Evolutionary conservation across 1,284 basidiomycete genomes (phyloP), one percentile per base, ranked within the genome.

Genomic region (Volvariella volvacea): DNA sequence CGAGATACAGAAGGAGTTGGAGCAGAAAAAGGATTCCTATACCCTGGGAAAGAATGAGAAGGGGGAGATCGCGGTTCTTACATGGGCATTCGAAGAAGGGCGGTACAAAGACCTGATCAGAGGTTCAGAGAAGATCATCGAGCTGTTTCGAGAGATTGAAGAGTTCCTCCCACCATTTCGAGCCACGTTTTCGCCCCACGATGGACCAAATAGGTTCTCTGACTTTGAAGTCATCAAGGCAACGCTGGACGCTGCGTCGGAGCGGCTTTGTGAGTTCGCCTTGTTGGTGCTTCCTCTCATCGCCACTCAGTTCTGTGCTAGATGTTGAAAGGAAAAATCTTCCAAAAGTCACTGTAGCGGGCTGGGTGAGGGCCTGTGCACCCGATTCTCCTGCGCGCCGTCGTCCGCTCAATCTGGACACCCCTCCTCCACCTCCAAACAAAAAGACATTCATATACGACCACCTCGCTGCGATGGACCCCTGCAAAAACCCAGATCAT

Each of bases 381-480:
- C 67, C 68, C 2, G 53, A 56, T 10, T 70, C 71, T 2, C 66
- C 60, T 15, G 64, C 68, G 6, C 63, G 64, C 7, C 58, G 56
- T 22, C 51, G 51, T 31, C 52, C 59, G 4, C 52, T 59, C 21
- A 51, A 61, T 34, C 52, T 61, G n/a, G 52, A 62, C 40, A 15
- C 15, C 6, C 52, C 56, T 16, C 58, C 60, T 22, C 43, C 55
- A 0, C 47, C 47, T 17, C 51, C 56, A 2, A 43, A 50, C 2
- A 57, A 57, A 17, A 76, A 73, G 47, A 70, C 70, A 0, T 78
- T 77, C 53, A 73, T 78, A 42, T 56, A 69, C 49, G 60, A 74
- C 50, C 74, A 77, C 53, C 50, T 55, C 30, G 52, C 52, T 32
- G 56, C 71, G 6, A 83, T 81, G 78, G 73, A 81, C 54, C 78